A percentile compares a stretch with the other conserved stretches of the same genome.
phyloP scores from a whole-genome alignment of 371 early-diverging fungal genomes.

The Lichtheimia ramosa region DNA sequence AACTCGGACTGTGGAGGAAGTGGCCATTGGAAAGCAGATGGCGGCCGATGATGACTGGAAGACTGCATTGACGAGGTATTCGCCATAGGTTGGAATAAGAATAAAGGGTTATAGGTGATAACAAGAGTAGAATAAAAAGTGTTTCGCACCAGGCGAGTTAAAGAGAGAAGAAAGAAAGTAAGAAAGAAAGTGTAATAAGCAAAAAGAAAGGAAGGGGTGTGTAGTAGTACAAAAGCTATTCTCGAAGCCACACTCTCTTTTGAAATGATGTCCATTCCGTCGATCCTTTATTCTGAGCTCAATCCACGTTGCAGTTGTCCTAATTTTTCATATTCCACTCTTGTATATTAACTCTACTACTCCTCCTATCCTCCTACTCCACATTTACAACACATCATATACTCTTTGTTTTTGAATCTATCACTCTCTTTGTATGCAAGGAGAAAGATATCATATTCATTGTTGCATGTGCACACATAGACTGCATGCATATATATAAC shows the following conservation, averaged over 20 bases:
- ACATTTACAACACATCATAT: too few species aligned
- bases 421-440: too few species aligned
- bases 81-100: constrained; percentile 6
- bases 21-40: constrained; percentile 22
- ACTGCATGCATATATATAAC: too few species aligned
- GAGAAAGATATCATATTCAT: too few species aligned
- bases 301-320: too few species aligned
- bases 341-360: too few species aligned
- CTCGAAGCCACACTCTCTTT: not conserved
- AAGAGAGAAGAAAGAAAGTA: not conserved
- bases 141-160: constrained; percentile 2
- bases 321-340: too few species aligned
- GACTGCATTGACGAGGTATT: constrained; percentile 7
- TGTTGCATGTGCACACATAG: too few species aligned
- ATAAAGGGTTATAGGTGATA: not conserved
- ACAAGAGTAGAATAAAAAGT: not conserved
- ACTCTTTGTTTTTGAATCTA: too few species aligned
- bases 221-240: not conserved
- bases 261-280: too few species aligned
- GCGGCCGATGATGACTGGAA: constrained; percentile 3
- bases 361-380: too few species aligned
- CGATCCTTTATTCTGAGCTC: too few species aligned
- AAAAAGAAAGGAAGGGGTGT: constrained; percentile 1
- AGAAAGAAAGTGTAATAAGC: not conserved
- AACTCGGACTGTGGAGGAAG: constrained; percentile 10